A percentile compares a stretch with the other conserved stretches of the same genome.
These are phyloP conservation scores for Tetrapisispora fleetii DNA, from an alignment of 805 yeast species.

Conservation along the genomic window DNA sequence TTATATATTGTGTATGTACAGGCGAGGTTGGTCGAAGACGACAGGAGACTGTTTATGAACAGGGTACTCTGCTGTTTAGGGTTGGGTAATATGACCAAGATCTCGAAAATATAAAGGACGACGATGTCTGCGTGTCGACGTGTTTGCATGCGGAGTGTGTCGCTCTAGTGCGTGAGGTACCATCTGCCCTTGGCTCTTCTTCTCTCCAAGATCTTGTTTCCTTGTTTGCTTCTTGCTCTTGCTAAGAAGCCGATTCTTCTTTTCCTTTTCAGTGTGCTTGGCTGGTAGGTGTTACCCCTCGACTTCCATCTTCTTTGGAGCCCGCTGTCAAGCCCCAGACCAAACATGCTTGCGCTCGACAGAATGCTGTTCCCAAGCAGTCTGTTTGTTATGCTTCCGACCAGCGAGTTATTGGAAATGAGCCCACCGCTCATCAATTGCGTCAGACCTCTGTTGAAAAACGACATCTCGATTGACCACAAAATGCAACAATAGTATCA, in stretches of 20 bases:
- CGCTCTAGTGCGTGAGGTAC: conserved; percentile 75
- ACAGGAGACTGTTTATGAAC: too few species aligned
- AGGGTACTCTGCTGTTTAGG: too few species aligned
- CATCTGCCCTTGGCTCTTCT: conserved; percentile 87
- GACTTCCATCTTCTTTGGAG: conserved; percentile 57
- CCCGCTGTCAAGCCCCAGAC: conserved; percentile 9
- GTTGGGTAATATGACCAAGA: too few species aligned
- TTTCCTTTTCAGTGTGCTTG: conserved; percentile 82
- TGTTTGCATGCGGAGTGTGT: too few species aligned
- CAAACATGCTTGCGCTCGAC: background rate
- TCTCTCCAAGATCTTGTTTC: conserved; percentile 67
- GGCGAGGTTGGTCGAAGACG: too few species aligned
- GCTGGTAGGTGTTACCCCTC: conserved; percentile 93
- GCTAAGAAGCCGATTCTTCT: conserved; percentile 85
- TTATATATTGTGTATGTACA: background rate
- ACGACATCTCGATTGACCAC: background rate
- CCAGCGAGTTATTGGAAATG: background rate
- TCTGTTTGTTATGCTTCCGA: background rate
- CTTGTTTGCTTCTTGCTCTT: conserved; percentile 62
- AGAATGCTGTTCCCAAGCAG: background rate
- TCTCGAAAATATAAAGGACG: too few species aligned
- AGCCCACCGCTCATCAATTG: background rate
- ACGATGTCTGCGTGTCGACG: too few species aligned
- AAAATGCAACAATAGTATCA: too few species aligned
- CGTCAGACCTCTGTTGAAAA: background rate